These are phyloP conservation scores for Vicia sativa DNA, from an alignment of 306 rosid species.

Conservation along the genomic window DNA sequence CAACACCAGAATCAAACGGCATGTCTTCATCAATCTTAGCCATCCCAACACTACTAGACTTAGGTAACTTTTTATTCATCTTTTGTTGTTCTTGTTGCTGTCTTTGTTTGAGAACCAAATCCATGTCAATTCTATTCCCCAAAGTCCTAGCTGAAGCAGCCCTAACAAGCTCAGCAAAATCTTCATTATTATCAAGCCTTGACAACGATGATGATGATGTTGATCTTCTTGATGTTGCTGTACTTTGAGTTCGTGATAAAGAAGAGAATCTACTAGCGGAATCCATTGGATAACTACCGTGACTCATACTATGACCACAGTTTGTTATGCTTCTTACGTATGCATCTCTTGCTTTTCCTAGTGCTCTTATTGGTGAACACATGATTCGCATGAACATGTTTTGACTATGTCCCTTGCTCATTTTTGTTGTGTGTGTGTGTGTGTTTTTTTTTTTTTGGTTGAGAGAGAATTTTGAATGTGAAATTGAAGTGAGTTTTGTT, in stretches of 20 bases:
- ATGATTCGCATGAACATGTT: constrained; percentile 53
- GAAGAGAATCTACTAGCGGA: constrained; percentile 34
- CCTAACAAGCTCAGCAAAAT: constrained; percentile 64
- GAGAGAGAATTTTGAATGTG: not conserved
- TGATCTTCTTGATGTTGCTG: constrained; percentile 41
- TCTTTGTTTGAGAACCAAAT: constrained; percentile 44
- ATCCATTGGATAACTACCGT: constrained; percentile 40
- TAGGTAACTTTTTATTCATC: constrained; percentile 49
- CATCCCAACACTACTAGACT: constrained; percentile 70
- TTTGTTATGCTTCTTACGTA: constrained; percentile 65
- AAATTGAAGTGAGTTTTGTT: constrained; percentile 3
- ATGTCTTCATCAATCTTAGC: constrained; percentile 65
- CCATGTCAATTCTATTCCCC: constrained; percentile 50
- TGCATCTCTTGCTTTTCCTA: constrained; percentile 60
- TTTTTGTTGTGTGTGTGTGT: not conserved
- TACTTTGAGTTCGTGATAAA: constrained; percentile 64
- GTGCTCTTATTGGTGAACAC: constrained; percentile 50
- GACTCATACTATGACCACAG: constrained; percentile 38
- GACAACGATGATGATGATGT: not conserved
- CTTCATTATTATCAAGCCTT: constrained; percentile 33
- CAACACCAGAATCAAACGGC: constrained; percentile 44
- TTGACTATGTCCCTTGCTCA: constrained; percentile 39
- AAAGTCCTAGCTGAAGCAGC: constrained; percentile 72
- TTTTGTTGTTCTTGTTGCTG: not conserved
- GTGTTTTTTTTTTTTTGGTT: no score